Base-by-base conservation (phyloP, 1,139 yeast species). In the Saccharomyces pastorianus region DNA sequence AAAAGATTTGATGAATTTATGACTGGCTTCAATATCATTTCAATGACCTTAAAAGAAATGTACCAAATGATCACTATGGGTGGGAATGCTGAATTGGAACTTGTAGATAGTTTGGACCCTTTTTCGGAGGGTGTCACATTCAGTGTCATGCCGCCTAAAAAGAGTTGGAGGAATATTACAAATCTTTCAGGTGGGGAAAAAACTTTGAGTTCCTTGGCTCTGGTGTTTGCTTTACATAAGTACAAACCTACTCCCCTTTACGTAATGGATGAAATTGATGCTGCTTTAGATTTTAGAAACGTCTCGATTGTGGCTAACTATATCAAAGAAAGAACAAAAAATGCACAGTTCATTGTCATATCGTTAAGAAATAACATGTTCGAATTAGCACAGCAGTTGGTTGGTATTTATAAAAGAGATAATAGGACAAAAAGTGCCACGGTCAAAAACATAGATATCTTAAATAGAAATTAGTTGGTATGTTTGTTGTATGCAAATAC, bases 181-280 rank as follows among this genome's bases (percentile, higher is more conserved):
- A 93, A 95, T 66, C 74, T 95, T 57, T 90, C 98, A 1, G 99
- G 99, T 58, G 99, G 99, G 60, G 99, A 95, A 65, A 95, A 95
- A 72, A 95, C 99, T 0, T 78, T 95, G 61, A 87, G 96, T 66
- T 93, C 99, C 0, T 76, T 95, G 64, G 99, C 99, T 0, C 77
- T 95, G 60, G 99, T 95, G 4, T 95, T 95, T 78, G 99, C 99
- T 0, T 79, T 95, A 48, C 99, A 95, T 69, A 88, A 88, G 63
- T 95, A 89, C 70, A 93, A 90, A 68, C 99, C 99, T 0, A 95
- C 99, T 0, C 99, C 99, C 6, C 74, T 95, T 50, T 95, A 95
- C 68, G 99, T 95, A 38, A 95, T 95, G 99, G 99, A 95, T 74
- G 99, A 95, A 73, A 93, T 95, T 63, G 99, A 95, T 73, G 99